Conservation (phyloP, 306 rosid species). For the Oxytropis ochrocephala region DNA sequence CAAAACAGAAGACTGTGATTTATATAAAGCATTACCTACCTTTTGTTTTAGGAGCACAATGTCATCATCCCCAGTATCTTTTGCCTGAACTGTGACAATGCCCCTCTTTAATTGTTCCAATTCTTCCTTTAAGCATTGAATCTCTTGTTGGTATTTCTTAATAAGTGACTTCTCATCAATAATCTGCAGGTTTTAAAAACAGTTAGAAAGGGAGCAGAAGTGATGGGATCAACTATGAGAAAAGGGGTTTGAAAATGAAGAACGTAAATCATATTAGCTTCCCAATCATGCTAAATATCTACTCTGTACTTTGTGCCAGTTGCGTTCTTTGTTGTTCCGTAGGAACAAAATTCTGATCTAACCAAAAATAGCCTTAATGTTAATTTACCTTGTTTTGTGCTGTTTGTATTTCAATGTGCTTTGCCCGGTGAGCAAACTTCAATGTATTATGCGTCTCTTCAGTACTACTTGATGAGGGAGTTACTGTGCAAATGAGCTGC, state of each 20-base stretch:
- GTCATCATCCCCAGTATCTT: slow-evolving; percentile 62
- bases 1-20: background rate
- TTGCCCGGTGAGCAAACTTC: slow-evolving; percentile 97
- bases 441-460: slow-evolving; percentile 97
- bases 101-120: slow-evolving; percentile 84
- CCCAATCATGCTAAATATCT: background rate
- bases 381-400: slow-evolving; percentile 79
- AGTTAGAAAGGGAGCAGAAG: background rate
- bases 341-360: slow-evolving; percentile 4
- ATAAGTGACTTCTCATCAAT: slow-evolving; percentile 98
- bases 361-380: background rate
- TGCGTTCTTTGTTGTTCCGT: background rate
- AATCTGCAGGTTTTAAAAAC: slow-evolving; percentile 52
- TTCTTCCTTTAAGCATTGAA: slow-evolving; percentile 84
- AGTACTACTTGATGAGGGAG: slow-evolving; percentile 93
- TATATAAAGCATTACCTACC: slow-evolving; percentile 53
- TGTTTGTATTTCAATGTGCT: slow-evolving; percentile 93
- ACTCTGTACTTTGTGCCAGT: background rate
- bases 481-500: slow-evolving; percentile 96
- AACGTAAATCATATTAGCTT: background rate
- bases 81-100: slow-evolving; percentile 61
- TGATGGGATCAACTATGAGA: slow-evolving; percentile 1
- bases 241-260: background rate
- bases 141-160: slow-evolving; percentile 94
- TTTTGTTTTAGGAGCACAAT: slow-evolving; percentile 81